Evolutionary conservation across 2,329 filamentous ascomycete genomes (phyloP), one percentile per base, ranked within the genome.

Genomic region (Trichophaea hybrida): DNA sequence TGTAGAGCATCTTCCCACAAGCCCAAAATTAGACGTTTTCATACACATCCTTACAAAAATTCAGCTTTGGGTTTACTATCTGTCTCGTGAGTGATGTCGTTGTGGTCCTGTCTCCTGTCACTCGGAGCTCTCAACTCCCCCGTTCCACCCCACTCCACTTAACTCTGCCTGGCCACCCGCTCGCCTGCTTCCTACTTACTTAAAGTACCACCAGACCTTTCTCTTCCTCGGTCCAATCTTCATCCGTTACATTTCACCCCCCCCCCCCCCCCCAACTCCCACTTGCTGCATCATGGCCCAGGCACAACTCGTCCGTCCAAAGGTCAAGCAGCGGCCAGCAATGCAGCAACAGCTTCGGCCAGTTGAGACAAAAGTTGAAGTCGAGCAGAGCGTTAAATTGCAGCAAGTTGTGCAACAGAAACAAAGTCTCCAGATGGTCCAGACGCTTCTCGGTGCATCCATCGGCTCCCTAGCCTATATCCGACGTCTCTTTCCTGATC

Each of bases 401-500:
- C 7, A 13, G 38, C 64, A 65, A 58, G 13, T 52, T n/a, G 46
- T 66, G 15, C 55, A 61, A 33, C 66, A 67, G 15, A 53, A 64
- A 32, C 66, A 69, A 63, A 69, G 68, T 54, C 60, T 68, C 37
- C 60, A 68, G 48, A 58, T 69, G 24, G 59, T 69, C 37, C 65
- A 68, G 57, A 67, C 65, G 32, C 60, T 69, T 31, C 63, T 69
- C 35, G 64, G 60, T 48, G 66, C 67, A 37, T 66, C 67, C n/a
- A 64, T 68, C 32, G 58, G 66, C 65, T 69, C 51, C 61, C 66
- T 24, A 67, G 68, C 48, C 61, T 69, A 37, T 64, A 67, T 43
- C n/a, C 68, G 68, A 32, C 64, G 66, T 17, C 63, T 69, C 12
- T 63, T 69, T 55, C 68, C 68, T 0, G 68, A 69, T 35, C 63